These are phyloP conservation scores for Trichoderma aggressivum DNA, from an alignment of 2,329 filamentous ascomycete genomes.

Conservation along the genomic window DNA sequence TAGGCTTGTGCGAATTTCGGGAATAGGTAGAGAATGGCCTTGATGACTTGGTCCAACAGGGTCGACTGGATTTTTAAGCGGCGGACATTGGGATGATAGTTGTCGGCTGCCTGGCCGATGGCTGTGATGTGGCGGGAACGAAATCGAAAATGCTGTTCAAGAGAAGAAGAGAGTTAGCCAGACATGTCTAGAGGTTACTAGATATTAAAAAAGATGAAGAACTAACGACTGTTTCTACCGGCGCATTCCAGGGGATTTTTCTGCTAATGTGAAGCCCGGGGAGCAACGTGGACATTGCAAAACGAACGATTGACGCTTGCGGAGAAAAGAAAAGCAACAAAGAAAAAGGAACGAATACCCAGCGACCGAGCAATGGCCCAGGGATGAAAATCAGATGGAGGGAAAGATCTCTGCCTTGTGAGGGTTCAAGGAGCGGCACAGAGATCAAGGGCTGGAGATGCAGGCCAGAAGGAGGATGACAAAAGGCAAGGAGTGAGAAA, in stretches of 20 bases:
- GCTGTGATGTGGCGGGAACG: slow-evolving; percentile 18
- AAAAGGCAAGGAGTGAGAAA: background rate
- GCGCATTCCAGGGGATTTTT: slow-evolving; percentile 8
- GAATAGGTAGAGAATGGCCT: slow-evolving; percentile 14
- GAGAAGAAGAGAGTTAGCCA: background rate
- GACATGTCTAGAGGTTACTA: accelerated
- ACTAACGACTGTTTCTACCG: slow-evolving; percentile 13
- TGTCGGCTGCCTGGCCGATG: slow-evolving; percentile 14
- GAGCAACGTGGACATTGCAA: slow-evolving; percentile 15
- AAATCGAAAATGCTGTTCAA: slow-evolving; percentile 15
- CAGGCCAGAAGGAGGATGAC: background rate
- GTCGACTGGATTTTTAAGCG: slow-evolving; percentile 17
- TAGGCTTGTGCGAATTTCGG: slow-evolving; percentile 17
- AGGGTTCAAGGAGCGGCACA: background rate
- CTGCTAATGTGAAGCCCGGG: slow-evolving; percentile 16
- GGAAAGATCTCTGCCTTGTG: background rate
- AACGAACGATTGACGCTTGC: background rate
- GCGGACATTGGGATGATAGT: slow-evolving; percentile 24
- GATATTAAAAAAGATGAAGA: background rate
- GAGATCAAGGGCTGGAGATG: background rate
- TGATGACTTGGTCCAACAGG: slow-evolving; percentile 6
- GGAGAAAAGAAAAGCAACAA: background rate
- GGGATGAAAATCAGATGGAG: background rate
- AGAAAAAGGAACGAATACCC: background rate
- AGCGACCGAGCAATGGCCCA: background rate